Conservation (phyloP, 2,329 filamentous ascomycete species). For the Trichophyton equinum region DNA sequence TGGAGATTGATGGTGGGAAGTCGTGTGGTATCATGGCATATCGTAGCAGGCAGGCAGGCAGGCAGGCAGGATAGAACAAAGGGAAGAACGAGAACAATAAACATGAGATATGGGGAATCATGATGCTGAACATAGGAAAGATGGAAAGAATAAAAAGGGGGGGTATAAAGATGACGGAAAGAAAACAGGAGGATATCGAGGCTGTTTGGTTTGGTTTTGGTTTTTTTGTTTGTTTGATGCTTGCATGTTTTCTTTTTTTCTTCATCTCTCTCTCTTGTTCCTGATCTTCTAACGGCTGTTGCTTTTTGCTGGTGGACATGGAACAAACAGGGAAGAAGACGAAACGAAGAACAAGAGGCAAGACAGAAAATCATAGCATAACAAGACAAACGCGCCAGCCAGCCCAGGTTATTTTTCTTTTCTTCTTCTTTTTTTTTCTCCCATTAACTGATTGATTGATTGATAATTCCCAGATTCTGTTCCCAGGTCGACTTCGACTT, state of each 20-base stretch:
- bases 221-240: no score
- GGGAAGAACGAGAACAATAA: background rate
- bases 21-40: background rate
- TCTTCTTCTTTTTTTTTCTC: no score
- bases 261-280: background rate
- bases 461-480: background rate
- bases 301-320: background rate
- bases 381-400: background rate
- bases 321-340: background rate
- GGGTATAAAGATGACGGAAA: background rate
- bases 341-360: background rate
- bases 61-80: background rate
- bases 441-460: no score
- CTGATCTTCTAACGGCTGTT: background rate
- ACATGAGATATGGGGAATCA: background rate
- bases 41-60: background rate
- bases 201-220: no score
- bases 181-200: background rate
- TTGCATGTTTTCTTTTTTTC: background rate
- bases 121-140: background rate
- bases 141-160: background rate
- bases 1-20: background rate
- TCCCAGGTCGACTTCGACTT: background rate
- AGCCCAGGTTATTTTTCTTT: background rate
- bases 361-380: background rate